Evolutionary conservation across 805 yeast species (phyloP), one percentile per base, ranked within the genome.

Genomic region (Wickerhamiella shivajii): DNA sequence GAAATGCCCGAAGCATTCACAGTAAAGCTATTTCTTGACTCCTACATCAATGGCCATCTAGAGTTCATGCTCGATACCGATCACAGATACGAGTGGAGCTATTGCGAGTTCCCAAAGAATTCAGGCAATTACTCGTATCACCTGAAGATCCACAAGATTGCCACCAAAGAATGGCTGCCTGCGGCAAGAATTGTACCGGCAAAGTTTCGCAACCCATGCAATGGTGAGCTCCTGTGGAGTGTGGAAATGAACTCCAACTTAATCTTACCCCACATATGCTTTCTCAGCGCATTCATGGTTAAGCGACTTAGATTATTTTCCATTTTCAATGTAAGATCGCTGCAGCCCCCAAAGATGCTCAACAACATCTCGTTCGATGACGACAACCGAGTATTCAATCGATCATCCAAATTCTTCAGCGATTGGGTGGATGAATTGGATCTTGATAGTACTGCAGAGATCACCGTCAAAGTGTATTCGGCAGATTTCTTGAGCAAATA

Each of bases 101-200:
- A 40, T 26, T 14, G 11, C 14, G 44, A 42, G 3, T 39, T 34
- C 24, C 35, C 43, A 3, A 22, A 19, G 2, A n/a, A 19, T 13
- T 37, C 40, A 4, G 40, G 36, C 14, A 17, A 31, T 5, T 27
- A 31, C 16, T 31, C 32, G 12, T 40, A 42, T 19, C 26, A 39
- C 17, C 38, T 50, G 25, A 44, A 45, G 45, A 90, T 90, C 54
- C 99, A 90, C 63, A 90, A 90, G 67, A 71, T 90, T 46, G 97
- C 98, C 20, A 90, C 99, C 43, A 45, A 5, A 9, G 13, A 33
- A 8, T 29, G n/a, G 0, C 11, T 35, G 3, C 43, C 43, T 3
- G 51, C 40, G 4, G 55, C 48, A 4, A 32, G 41, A 2, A 32
- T 37, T 7, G 18, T 25, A 1, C 35, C 28, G 12, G 42, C 44